Percentiles rank a stretch among this genome's conserved stretches.
These are phyloP conservation scores for Gossypium arboreum DNA, from an alignment of 345 rosid species.

Conservation along the genomic window DNA sequence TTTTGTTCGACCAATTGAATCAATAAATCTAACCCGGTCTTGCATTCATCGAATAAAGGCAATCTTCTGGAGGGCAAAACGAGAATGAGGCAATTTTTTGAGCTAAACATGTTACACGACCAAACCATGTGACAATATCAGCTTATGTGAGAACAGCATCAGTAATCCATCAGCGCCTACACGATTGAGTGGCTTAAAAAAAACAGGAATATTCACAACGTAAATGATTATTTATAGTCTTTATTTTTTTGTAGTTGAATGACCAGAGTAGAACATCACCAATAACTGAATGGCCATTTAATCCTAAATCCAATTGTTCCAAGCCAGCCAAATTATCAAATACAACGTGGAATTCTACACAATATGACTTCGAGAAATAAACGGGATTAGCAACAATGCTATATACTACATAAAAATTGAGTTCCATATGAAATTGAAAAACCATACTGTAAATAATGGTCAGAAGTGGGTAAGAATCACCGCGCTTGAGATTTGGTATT, in stretches of 20 bases:
- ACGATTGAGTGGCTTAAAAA: not conserved
- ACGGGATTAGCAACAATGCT: not conserved
- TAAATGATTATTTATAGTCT: not conserved
- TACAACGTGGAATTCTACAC: not conserved
- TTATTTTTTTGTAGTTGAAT: not conserved
- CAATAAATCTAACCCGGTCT: no score
- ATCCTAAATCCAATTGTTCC: not conserved
- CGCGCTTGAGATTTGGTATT: not conserved
- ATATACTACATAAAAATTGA: not conserved
- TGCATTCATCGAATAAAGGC: no score
- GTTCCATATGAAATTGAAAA: not conserved
- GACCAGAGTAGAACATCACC: not conserved
- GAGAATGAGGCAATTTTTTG: no score
- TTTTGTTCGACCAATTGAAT: no score
- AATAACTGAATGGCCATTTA: not conserved
- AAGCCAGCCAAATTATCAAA: not conserved
- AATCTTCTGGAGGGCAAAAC: no score
- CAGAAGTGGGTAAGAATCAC: not conserved
- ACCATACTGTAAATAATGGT: not conserved
- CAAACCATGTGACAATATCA: not conserved
- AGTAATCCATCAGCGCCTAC: not conserved
- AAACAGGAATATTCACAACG: not conserved
- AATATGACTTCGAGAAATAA: not conserved
- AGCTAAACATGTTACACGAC: no score
- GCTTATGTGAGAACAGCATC: not conserved